Evolutionary conservation across 1,284 basidiomycete genomes (phyloP), one percentile per base, ranked within the genome.

Genomic region (Marasmius fiardii): DNA sequence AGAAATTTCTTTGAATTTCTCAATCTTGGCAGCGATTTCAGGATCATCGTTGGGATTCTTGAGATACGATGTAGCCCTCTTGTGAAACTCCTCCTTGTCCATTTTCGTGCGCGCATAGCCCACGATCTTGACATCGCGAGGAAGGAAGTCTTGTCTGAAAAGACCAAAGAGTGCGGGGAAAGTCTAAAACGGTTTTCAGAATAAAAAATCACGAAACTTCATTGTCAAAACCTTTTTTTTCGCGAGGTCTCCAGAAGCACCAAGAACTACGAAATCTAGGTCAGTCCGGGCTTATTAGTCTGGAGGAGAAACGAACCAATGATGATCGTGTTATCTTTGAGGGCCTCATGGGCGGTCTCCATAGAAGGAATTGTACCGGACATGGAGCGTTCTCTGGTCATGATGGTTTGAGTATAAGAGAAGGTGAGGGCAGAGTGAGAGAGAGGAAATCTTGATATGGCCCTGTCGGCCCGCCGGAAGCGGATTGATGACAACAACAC

Each of bases 31-130:
- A 43, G 79, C 71, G 58, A 81, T 69, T 28, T 82, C 76, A 23
- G 75, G 69, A 64, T 88, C 82, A 59, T 88, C 79, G 58, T 86
- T 80, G 37, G 82, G 75, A 56, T 83, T 81, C 76, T 95, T 95
- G 77, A 98, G 86, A 74, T 95, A 88, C 53, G 86, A 84, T 1
- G 87, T 88, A 49, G 82, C 80, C 53, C 94, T 89, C 72, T 89
- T 88, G 74, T 91, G 84, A 72, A 91, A 97, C 64, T 95, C 94
- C 35, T 80, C 81, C 49, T 81, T 73, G 72, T 90, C 88, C 94
- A 97, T 96, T 77, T 96, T 95, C 34, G 95, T 95, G 62, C 95
- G 86, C 26, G 95, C 95, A 71, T 98, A 98, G 47, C 95, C 95
- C 58, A 98, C 86, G 71, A 98, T 94, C 74, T 89, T 88, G 63